phyloP scores from a whole-genome alignment of 176 grass and related monocot species.

The Luzula sylvatica region DNA sequence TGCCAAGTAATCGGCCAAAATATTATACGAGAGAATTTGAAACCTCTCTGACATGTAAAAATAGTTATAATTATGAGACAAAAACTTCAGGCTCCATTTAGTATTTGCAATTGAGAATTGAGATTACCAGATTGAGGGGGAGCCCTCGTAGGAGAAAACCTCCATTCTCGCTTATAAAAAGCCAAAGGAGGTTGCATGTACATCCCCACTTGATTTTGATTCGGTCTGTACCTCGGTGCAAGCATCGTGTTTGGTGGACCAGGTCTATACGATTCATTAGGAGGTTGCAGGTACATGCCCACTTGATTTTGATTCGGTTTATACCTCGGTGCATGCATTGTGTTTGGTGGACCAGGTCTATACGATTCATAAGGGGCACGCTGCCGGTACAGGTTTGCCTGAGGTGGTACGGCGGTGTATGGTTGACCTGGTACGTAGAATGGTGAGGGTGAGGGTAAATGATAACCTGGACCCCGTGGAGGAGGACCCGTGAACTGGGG shows the following conservation, averaged over 20 bases:
- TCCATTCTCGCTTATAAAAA: slow-evolving; percentile 49
- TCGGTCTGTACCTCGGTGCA: slow-evolving; percentile 6
- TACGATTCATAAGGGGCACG: slow-evolving; percentile 21
- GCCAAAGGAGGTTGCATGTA: slow-evolving; percentile 14
- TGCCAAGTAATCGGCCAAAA: slow-evolving; percentile 92
- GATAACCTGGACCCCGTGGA: slow-evolving; percentile 4
- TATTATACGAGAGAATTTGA: slow-evolving; percentile 89
- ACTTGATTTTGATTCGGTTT: slow-evolving; percentile 14
- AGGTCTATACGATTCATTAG: slow-evolving; percentile 15
- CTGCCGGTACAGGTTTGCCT: slow-evolving; percentile 20
- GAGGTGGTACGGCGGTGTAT: neutral
- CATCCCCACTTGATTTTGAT: neutral
- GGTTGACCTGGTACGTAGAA: slow-evolving; percentile 6
- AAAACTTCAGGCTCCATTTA: neutral
- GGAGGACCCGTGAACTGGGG: neutral
- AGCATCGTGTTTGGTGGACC: neutral
- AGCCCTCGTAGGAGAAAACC: slow-evolving; percentile 21
- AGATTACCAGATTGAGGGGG: slow-evolving; percentile 47
- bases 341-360: neutral
- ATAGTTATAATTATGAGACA: slow-evolving; percentile 9
- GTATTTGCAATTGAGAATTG: neutral
- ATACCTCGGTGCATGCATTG: neutral
- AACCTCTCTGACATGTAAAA: slow-evolving; percentile 56
- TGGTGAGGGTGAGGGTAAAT: slow-evolving; percentile 9
- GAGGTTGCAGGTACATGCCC: slow-evolving; percentile 22